Percentiles rank a stretch among this genome's conserved stretches.
phyloP scores from a whole-genome alignment of 768 basidiomycete species.

The Calvatia gigantea region DNA sequence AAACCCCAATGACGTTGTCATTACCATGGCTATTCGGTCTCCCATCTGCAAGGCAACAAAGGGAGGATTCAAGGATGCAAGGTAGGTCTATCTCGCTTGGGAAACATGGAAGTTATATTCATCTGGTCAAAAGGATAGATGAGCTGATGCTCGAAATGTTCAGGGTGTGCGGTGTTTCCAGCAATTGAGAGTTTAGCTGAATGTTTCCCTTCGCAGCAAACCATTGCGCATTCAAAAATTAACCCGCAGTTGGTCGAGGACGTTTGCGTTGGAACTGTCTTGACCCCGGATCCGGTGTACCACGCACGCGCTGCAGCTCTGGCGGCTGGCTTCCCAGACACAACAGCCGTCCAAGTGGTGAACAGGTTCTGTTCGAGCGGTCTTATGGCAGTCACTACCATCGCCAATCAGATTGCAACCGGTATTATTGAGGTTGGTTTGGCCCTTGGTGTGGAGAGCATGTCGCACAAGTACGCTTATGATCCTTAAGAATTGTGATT shows the following conservation, averaged over 20 bases:
- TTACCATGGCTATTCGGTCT: conserved; percentile 77
- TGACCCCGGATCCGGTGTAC: conserved; percentile 62
- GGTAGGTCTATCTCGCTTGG: conserved; percentile 29
- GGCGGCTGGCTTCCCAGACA: conserved; percentile 79
- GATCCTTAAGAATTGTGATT: not conserved
- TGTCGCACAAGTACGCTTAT: conserved; percentile 65
- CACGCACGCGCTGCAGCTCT: conserved; percentile 72
- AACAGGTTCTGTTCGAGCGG: conserved; percentile 85
- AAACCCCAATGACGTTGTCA: conserved; percentile 73
- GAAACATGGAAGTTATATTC: not conserved
- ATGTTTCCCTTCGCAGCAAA: conserved; percentile 41
- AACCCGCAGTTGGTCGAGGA: conserved; percentile 69
- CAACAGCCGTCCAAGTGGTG: conserved; percentile 67
- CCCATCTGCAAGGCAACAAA: conserved; percentile 75
- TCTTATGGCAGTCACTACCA: conserved; percentile 77
- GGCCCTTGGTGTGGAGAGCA: conserved; percentile 82
- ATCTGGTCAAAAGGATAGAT: conserved; percentile 51
- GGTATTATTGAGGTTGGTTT: conserved; percentile 83
- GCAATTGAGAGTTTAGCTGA: not conserved
- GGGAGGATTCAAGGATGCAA: conserved; percentile 71
- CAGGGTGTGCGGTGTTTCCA: conserved; percentile 39
- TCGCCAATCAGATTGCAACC: conserved; percentile 70
- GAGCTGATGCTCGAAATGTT: conserved; percentile 82
- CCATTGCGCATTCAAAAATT: conserved; percentile 53
- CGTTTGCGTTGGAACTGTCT: conserved; percentile 77